These are phyloP conservation scores for Penicillium sp. DNA, from an alignment of 2,329 filamentous ascomycete genomes.

Conservation along the genomic window DNA sequence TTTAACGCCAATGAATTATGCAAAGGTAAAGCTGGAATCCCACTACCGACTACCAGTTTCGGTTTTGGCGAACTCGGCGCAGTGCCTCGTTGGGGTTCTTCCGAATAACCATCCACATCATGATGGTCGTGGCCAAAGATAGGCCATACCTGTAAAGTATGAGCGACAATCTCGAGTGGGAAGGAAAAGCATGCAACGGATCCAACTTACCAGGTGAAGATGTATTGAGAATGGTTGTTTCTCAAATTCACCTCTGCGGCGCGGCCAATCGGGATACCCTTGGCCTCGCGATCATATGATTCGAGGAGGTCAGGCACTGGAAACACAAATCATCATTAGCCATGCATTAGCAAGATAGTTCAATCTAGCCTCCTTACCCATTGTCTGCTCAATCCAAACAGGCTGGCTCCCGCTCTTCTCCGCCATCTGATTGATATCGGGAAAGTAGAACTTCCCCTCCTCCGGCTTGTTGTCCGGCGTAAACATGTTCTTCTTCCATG, in stretches of 20 bases:
- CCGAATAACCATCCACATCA: conserved; percentile 94
- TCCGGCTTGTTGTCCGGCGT: conserved; percentile 87
- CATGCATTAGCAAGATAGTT: conserved; percentile 2
- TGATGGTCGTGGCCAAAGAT: conserved; percentile 80
- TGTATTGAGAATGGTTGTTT: conserved; percentile 98
- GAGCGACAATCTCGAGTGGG: conserved; percentile 17
- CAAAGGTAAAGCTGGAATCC: conserved; percentile 5
- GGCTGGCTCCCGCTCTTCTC: conserved; percentile 75
- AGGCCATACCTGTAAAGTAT: conserved; percentile 72
- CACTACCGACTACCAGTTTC: conserved; percentile 61
- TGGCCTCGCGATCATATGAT: conserved; percentile 70
- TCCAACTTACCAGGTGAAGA: conserved; percentile 85
- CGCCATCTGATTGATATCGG: conserved; percentile 91
- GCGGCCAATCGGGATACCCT: conserved; percentile 86
- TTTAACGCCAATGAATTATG: conserved; percentile 40
- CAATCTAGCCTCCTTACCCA: conserved; percentile 59
- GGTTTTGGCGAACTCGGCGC: conserved; percentile 73
- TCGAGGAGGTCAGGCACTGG: conserved; percentile 75
- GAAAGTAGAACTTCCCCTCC: conserved; percentile 87
- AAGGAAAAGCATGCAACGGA: background rate
- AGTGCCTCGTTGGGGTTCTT: conserved; percentile 75
- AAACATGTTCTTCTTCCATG: conserved; percentile 97
- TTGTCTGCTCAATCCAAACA: conserved; percentile 94
- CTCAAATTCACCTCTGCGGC: conserved; percentile 85
- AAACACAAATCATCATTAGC: conserved; percentile 16